Conservation (phyloP, 2,329 filamentous ascomycete genomes). For the Talaromyces atroroseus region DNA sequence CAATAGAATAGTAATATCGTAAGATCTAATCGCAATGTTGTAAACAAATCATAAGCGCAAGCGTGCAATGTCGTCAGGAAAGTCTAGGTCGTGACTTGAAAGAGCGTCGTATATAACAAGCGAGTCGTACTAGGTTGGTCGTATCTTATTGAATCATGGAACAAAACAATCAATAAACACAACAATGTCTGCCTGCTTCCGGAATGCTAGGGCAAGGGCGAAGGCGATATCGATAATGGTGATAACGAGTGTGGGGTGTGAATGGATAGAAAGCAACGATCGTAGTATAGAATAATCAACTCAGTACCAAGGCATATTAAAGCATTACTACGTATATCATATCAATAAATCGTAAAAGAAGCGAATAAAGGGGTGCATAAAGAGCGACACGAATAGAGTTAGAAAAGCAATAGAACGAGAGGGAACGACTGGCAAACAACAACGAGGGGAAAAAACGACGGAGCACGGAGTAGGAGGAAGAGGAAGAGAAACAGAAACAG, state of each 20-base stretch:
- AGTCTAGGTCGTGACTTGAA: conserved; percentile 12
- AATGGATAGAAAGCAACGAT: conserved; percentile 1
- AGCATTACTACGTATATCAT: conserved; percentile 10
- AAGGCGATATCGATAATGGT: conserved; percentile 8
- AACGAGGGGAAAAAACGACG: conserved; percentile 6
- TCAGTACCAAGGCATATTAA: conserved; percentile 6
- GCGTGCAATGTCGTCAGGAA: conserved; percentile 12
- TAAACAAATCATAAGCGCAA: conserved; percentile 10
- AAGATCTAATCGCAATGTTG: conserved; percentile 5
- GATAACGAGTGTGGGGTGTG: conserved; percentile 14
- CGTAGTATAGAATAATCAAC: background rate
- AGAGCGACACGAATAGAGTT: conserved; percentile 12
- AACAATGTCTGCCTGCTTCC: conserved; percentile 9
- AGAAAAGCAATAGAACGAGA: conserved; percentile 11
- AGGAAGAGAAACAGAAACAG: conserved; percentile 2
- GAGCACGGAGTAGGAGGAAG: conserved; percentile 1
- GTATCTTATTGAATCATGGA: background rate
- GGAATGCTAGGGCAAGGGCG: conserved; percentile 14
- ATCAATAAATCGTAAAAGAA: conserved; percentile 7
- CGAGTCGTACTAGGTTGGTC: background rate
- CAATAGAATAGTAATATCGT: conserved; percentile 1
- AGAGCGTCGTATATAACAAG: conserved; percentile 11
- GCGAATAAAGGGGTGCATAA: conserved; percentile 7
- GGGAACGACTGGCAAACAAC: conserved; percentile 15
- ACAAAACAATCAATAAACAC: conserved; percentile 11